Evolutionary conservation across 148 eudicot genomes (phyloP), one percentile per base, ranked within the genome.

Genomic region (Chenopodium suecicum): DNA sequence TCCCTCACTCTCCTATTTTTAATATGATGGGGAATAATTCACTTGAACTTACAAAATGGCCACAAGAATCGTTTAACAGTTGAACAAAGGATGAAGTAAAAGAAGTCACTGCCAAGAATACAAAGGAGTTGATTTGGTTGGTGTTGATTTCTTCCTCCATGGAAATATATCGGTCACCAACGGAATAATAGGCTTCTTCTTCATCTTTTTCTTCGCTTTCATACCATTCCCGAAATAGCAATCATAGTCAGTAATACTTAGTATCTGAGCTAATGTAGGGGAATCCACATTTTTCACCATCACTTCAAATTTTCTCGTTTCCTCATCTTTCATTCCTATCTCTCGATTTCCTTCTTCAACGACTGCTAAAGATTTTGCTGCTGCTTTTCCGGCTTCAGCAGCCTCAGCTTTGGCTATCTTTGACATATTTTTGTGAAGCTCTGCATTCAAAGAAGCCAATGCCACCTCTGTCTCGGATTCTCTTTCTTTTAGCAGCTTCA

Each of bases 371-470:
- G 86, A 62, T 25, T 78, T 79, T 1, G 81, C 78, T 52, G 81
- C 82, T 62, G 85, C 84, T 44, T 77, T 85, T 65, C 81, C 89
- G 27, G 90, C 91, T 44, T 84, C 91, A 0, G 23, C 85, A 37
- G 91, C 97, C 87, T 95, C 97, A 4, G 87, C 89, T 54, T 71
- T 80, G 1, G 94, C 98, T 27, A 91, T 78, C 86, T 92, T 93
- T 0, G 94, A 91, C 97, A 93, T 91, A 87, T 87, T 92, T 85
- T 88, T 89, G 80, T 90, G 95, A 64, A 95, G 94, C 84, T 93
- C 92, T 0, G 94, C 98, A 4, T 92, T 91, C 70, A 95, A 79
- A 0, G 93, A 87, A 71, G 98, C 98, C 77, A 92, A 64, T 1
- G 92, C 93, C 76, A 91, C 86, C 88, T 92, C 95, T 6, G 90